These are phyloP conservation scores for Solanum microdontum DNA, from an alignment of 257 asterid species.

Conservation along the genomic window DNA sequence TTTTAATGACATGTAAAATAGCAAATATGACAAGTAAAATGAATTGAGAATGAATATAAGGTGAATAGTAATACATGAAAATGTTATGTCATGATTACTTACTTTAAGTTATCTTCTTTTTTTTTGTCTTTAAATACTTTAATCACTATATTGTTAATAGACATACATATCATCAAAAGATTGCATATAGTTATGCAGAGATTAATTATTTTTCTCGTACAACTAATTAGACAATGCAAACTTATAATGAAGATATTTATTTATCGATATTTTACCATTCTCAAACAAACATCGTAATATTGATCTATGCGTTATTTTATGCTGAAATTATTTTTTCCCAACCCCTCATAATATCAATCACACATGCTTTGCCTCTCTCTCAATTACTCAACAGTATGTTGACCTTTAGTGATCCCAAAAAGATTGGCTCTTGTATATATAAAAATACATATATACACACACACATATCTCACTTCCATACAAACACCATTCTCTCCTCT, in stretches of 20 bases:
- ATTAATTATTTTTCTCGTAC: not conserved
- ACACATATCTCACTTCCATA: slow-evolving; percentile 16
- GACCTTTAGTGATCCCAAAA: slow-evolving; percentile 28
- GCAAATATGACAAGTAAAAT: no score
- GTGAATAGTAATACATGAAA: no score
- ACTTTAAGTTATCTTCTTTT: not conserved
- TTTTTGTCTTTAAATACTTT: no score
- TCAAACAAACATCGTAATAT: not conserved
- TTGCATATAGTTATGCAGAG: not conserved
- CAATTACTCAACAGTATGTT: slow-evolving; percentile 24
- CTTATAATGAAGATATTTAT: not conserved
- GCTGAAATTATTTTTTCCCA: not conserved
- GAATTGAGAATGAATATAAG: no score
- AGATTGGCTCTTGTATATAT: slow-evolving; percentile 29
- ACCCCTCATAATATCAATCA: slow-evolving; percentile 1
- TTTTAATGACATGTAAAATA: not conserved
- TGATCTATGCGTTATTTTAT: not conserved
- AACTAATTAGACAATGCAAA: not conserved
- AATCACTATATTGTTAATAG: not conserved
- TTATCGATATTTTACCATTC: no score
- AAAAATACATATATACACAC: slow-evolving; percentile 25
- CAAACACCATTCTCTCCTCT: slow-evolving; percentile 3
- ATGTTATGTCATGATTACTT: not conserved
- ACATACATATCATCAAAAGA: not conserved
- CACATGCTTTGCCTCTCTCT: slow-evolving; percentile 31